These are phyloP conservation scores for Aspergillus sp. DNA, from an alignment of 2,329 filamentous ascomycete species.

Conservation along the genomic window DNA sequence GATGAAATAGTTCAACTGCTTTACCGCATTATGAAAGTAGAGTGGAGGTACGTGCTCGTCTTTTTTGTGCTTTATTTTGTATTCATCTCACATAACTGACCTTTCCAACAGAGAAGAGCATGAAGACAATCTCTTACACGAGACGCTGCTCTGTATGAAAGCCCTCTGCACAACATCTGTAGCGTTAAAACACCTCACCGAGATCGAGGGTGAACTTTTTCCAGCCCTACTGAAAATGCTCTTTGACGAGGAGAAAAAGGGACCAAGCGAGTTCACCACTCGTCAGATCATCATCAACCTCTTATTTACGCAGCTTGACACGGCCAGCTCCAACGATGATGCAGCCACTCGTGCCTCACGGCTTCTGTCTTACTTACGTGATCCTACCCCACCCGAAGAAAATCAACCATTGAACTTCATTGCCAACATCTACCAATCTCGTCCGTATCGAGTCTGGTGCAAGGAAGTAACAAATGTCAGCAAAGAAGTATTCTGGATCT, in stretches of 20 bases:
- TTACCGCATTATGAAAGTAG: constrained; percentile 87
- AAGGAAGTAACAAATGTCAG: constrained; percentile 89
- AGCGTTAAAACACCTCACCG: constrained; percentile 72
- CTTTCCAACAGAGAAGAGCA: constrained; percentile 68
- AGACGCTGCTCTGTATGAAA: constrained; percentile 87
- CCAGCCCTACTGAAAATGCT: constrained; percentile 80
- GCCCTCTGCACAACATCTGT: constrained; percentile 86
- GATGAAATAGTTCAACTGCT: constrained; percentile 78
- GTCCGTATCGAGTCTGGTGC: constrained; percentile 89
- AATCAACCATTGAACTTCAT: constrained; percentile 78
- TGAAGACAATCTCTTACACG: constrained; percentile 86
- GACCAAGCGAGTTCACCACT: constrained; percentile 92
- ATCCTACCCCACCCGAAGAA: constrained; percentile 68
- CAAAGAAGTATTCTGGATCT: constrained; percentile 99
- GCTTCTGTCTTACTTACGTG: constrained; percentile 73
- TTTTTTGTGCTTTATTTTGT: constrained; percentile 11
- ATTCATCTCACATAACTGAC: constrained; percentile 47
- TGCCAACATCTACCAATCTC: constrained; percentile 74
- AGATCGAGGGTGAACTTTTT: constrained; percentile 74
- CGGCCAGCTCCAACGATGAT: constrained; percentile 56
- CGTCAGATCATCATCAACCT: constrained; percentile 83
- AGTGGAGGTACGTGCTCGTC: constrained; percentile 68
- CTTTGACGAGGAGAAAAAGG: constrained; percentile 97
- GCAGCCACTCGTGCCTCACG: constrained; percentile 57
- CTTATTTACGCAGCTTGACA: constrained; percentile 79